Evolutionary conservation across 768 basidiomycete genomes (phyloP), one percentile per base, ranked within the genome.

Genomic region (Cystobasidium onofrii): DNA sequence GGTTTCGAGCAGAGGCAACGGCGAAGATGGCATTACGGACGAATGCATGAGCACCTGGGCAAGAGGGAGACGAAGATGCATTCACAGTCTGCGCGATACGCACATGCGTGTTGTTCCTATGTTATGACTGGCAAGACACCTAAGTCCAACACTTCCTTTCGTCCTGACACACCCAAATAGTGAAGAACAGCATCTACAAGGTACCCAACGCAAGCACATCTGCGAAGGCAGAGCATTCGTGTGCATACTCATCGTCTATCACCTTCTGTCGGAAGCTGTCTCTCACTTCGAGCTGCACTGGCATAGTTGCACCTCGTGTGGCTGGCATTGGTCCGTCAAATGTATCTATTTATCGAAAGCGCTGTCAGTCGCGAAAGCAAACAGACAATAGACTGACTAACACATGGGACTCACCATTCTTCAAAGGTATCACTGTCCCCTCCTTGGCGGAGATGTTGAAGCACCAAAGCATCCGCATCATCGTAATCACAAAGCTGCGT

Each of bases 311-410:
- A 4, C 64, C 64, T 29, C 64, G 64, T 29, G 64, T 65, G 10
- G 64, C 64, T 20, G 64, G 64, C 64, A 65, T 65, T 6, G 64
- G 64, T 44, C 64, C 64, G 43, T 65, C 64, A 18, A 41, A 65
- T 23, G 64, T 29, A 65, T 65, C 64, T 43, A n/a, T n/a, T n/a
- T n/a, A n/a, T n/a, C n/a, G n/a, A n/a, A n/a, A n/a, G n/a, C n/a
- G n/a, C n/a, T n/a, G n/a, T n/a, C n/a, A n/a, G n/a, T n/a, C n/a
- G n/a, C n/a, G n/a, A n/a, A n/a, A n/a, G n/a, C n/a, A n/a, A n/a
- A n/a, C n/a, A n/a, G n/a, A n/a, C n/a, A n/a, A n/a, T n/a, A n/a
- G n/a, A n/a, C n/a, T n/a, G n/a, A n/a, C n/a, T n/a, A n/a, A n/a
- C n/a, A n/a, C n/a, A n/a, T n/a, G 64, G 13, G 10, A 43, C 46